Percentiles rank a stretch among this genome's conserved stretches.
These are phyloP conservation scores for Alternaria ethzedia DNA, from an alignment of 2,329 filamentous ascomycete species.

Conservation along the genomic window DNA sequence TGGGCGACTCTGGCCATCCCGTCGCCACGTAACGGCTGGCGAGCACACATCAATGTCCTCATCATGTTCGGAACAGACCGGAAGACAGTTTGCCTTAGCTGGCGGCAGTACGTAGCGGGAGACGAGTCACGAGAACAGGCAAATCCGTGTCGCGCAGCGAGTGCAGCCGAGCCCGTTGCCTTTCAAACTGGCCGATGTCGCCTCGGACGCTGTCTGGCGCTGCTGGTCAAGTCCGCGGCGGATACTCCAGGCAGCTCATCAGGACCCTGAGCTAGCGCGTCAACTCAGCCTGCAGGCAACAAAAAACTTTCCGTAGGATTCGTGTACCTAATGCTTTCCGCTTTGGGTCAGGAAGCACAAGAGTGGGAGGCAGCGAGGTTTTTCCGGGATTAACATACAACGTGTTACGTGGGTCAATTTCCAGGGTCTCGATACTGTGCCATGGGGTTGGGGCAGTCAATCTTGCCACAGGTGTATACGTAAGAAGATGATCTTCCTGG, in stretches of 20 bases:
- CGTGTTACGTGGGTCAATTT: slow-evolving; percentile 17
- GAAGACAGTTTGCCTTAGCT: slow-evolving; percentile 25
- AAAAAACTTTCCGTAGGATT: slow-evolving; percentile 7
- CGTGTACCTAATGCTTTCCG: slow-evolving; percentile 27
- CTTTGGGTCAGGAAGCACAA: slow-evolving; percentile 10
- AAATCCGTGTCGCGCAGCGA: slow-evolving; percentile 27
- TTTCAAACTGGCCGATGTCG: slow-evolving; percentile 44
- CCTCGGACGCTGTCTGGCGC: slow-evolving; percentile 17
- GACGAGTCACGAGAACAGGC: slow-evolving; percentile 47
- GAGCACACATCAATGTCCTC: slow-evolving; percentile 5
- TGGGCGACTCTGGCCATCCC: slow-evolving; percentile 15
- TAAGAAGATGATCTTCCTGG: not conserved
- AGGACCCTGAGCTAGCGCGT: slow-evolving; percentile 13
- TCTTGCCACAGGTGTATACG: not conserved
- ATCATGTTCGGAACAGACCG: slow-evolving; percentile 38
- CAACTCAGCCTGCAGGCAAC: slow-evolving; percentile 14
- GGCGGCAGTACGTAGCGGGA: slow-evolving; percentile 14
- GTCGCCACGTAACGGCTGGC: slow-evolving; percentile 15
- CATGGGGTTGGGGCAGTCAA: not conserved
- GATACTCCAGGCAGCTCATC: slow-evolving; percentile 35
- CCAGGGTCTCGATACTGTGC: slow-evolving; percentile 5
- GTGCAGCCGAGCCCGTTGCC: slow-evolving; percentile 7
- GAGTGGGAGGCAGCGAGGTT: slow-evolving; percentile 18
- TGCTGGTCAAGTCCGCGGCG: slow-evolving; percentile 21
- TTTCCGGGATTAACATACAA: slow-evolving; percentile 12